phyloP scores from a whole-genome alignment of 1,139 yeast species.

The Debaryomyces robertsiae region DNA sequence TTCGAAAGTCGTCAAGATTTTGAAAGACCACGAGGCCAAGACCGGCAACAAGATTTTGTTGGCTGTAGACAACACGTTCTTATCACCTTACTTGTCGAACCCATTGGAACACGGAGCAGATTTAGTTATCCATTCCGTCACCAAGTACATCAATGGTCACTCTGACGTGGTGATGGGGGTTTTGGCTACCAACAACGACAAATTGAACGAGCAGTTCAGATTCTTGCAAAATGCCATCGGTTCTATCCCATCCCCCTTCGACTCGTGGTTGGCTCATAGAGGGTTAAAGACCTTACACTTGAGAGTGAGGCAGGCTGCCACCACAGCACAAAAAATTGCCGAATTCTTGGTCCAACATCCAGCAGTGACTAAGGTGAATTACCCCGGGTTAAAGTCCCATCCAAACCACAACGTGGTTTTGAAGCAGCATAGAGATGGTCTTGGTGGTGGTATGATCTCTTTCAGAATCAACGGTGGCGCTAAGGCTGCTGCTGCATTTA shows the following conservation, averaged over 20 bases:
- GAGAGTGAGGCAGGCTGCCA: conserved; percentile 72
- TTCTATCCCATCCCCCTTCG: conserved; percentile 87
- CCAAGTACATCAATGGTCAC: conserved; percentile 91
- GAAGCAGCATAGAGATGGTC: conserved; percentile 79
- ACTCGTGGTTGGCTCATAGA: conserved; percentile 91
- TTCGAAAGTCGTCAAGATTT: conserved; percentile 54
- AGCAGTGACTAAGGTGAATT: conserved; percentile 68
- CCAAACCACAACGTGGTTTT: conserved; percentile 62
- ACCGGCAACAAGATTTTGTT: conserved; percentile 55
- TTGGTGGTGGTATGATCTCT: conserved; percentile 92
- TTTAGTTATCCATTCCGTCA: conserved; percentile 84
- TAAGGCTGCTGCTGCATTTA: conserved; percentile 70
- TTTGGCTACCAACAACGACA: conserved; percentile 67
- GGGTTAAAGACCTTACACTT: conserved; percentile 87
- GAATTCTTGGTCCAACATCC: conserved; percentile 56
- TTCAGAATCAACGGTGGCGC: conserved; percentile 87
- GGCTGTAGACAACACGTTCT: conserved; percentile 91
- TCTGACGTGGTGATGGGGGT: conserved; percentile 91
- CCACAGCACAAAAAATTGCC: conserved; percentile 71
- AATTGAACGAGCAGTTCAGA: conserved; percentile 62
- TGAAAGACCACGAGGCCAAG: conserved; percentile 48
- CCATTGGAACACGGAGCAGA: conserved; percentile 86
- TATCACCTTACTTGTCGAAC: conserved; percentile 89
- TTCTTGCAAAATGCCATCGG: conserved; percentile 90
- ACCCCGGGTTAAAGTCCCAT: conserved; percentile 78